Percentiles rank a stretch among this genome's conserved stretches.
Evolutionary conservation across 306 rosid species (phyloP).

Genomic region (Coriaria nepalensis): DNA sequence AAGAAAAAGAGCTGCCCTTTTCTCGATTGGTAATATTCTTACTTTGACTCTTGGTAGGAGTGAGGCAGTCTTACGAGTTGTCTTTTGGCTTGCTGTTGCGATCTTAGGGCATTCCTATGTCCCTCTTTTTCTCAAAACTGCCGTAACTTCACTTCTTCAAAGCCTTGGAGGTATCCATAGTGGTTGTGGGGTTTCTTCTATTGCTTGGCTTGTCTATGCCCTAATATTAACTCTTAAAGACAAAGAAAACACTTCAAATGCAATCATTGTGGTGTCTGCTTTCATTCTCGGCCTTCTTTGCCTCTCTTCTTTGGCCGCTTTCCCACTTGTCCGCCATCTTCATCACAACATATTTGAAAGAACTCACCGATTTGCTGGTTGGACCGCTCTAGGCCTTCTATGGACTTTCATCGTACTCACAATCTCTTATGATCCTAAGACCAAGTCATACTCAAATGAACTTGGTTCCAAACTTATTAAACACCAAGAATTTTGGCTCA

Average conservation of each 20-base stretch:
- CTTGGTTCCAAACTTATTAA: slow-evolving; percentile 12
- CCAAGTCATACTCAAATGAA: slow-evolving; percentile 19
- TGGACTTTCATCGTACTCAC: slow-evolving; percentile 23
- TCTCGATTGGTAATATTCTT: slow-evolving; percentile 45
- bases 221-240: slow-evolving; percentile 24
- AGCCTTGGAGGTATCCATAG: slow-evolving; percentile 60
- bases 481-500: slow-evolving; percentile 36
- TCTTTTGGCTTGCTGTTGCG: slow-evolving; percentile 38
- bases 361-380: slow-evolving; percentile 26
- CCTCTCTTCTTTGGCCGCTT: slow-evolving; percentile 46
- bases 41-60: no score
- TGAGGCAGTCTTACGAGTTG: slow-evolving; percentile 26
- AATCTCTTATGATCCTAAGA: slow-evolving; percentile 19
- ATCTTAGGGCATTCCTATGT: slow-evolving; percentile 32
- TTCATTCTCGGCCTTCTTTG: slow-evolving; percentile 34
- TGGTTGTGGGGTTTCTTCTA: no score
- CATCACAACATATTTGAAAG: slow-evolving; percentile 50
- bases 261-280: slow-evolving; percentile 25
- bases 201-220: slow-evolving; percentile 49
- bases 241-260: slow-evolving; percentile 26
- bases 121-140: no score
- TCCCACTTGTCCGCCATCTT: slow-evolving; percentile 19
- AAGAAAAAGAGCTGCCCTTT: slow-evolving; percentile 28
- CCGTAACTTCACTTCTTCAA: no score
- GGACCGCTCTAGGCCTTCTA: no score